Percentiles rank a stretch among this genome's conserved stretches.
These are phyloP conservation scores for Chrysoporthe deuterocubensis DNA, from an alignment of 2,329 filamentous ascomycete genomes.

Conservation along the genomic window DNA sequence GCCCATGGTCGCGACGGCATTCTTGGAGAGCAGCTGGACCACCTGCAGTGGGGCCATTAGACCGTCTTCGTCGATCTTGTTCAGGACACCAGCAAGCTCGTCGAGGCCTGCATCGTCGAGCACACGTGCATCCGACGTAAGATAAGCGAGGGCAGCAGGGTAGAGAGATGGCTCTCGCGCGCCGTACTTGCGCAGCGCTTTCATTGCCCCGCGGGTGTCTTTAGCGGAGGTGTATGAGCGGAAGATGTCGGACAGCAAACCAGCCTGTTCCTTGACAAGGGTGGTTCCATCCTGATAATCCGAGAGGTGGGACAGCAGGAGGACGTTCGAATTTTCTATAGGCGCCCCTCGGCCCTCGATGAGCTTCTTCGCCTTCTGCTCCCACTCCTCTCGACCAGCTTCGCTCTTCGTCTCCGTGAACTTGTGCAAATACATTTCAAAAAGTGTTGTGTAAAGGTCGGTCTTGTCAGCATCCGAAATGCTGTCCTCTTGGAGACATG, in stretches of 20 bases:
- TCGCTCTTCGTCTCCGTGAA: conserved; percentile 74
- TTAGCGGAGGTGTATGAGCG: conserved; percentile 91
- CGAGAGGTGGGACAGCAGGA: conserved; percentile 89
- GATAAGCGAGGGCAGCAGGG: conserved; percentile 88
- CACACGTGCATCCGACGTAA: conserved; percentile 81
- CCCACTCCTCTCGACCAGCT: conserved; percentile 76
- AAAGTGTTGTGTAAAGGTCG: conserved; percentile 91
- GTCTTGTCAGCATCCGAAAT: conserved; percentile 76
- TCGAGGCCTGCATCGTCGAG: conserved; percentile 83
- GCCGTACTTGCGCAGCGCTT: conserved; percentile 88
- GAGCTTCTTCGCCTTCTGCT: conserved; percentile 84
- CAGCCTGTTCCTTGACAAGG: conserved; percentile 91
- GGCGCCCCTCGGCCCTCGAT: conserved; percentile 81
- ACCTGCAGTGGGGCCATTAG: conserved; percentile 97
- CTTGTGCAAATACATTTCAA: conserved; percentile 97
- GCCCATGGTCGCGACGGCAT: conserved; percentile 87
- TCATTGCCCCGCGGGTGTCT: conserved; percentile 88
- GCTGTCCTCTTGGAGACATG: conserved; percentile 73
- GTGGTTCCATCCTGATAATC: conserved; percentile 89
- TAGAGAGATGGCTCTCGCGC: conserved; percentile 90
- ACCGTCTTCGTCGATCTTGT: conserved; percentile 85
- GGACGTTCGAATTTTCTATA: conserved; percentile 93
- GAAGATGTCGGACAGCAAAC: conserved; percentile 92
- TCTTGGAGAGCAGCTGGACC: conserved; percentile 80
- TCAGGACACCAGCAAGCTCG: conserved; percentile 79